Base-by-base conservation (phyloP, 768 basidiomycete genomes). In the Lactifluus subvellereus region DNA sequence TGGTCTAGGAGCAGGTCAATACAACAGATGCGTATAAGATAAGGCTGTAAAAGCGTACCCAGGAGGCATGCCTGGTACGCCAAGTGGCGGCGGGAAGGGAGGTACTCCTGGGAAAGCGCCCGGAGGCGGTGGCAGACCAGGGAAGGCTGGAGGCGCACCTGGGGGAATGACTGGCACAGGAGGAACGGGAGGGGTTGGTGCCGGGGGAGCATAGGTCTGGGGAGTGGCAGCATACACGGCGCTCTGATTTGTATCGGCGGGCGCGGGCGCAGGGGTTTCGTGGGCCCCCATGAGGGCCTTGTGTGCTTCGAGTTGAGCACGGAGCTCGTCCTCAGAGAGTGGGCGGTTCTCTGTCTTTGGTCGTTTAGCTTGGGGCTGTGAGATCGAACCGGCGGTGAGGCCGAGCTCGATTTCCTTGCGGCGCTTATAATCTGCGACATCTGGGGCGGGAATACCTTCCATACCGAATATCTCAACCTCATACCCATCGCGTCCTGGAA, bases 381-480 rank as follows among this genome's bases (percentile, higher is more conserved):
- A 86, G 66, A 91, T 93, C 7, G 88, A 84, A 6, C 90, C 91
- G 1, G 89, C 85, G 18, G 84, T 81, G 30, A 94, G 82, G 37
- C 97, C 95, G 4, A 93, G 84, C 72, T 98, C 94, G 66, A 92
- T 89, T 73, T 96, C 95, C 72, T 97, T 97, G 67, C 91, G 87
- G 57, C 93, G 88, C 72, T 92, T 96, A 81, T 95, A 98, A 74
- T 95, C 96, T 13, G 91, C 94, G 20, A 96, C 83, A 74, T 96
- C 95, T 38, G 93, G 91, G 4, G 88, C 88, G 8, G 94, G 94
- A 54, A 98, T 94, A 59, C 96, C 97, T 73, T 97, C 96, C 97
- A 99, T 98, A 27, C 97, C 97, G 67, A 98, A 98, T 53, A 99
- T 98, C 76, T 99, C 97, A 42, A 99, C 89, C 72, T 98, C 96